These are phyloP conservation scores for Lactarius trivialis DNA, from an alignment of 768 basidiomycete genomes.

Conservation along the genomic window DNA sequence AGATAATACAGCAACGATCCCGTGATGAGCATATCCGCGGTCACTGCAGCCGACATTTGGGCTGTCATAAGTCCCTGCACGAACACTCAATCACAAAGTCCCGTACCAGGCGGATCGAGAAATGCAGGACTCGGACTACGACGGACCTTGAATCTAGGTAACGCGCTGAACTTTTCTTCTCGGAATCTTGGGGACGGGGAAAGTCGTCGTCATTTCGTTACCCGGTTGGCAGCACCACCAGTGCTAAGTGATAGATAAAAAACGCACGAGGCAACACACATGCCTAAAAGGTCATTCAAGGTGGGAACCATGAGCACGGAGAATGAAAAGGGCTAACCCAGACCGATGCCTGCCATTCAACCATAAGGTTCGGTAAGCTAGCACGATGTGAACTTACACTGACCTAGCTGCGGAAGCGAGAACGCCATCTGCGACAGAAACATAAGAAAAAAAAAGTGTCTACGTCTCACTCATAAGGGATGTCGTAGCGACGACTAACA, in stretches of 20 bases:
- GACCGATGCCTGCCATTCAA: constrained; percentile 1
- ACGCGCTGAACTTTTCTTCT: background rate
- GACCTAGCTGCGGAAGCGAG: constrained; percentile 5
- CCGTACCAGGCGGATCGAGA: too few relatives aligned
- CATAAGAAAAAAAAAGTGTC: background rate
- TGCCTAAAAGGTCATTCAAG: background rate
- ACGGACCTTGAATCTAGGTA: background rate
- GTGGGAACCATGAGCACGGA: background rate
- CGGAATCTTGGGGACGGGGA: background rate
- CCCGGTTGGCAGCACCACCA: background rate
- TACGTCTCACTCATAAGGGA: background rate
- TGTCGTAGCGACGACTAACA: background rate
- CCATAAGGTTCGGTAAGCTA: background rate
- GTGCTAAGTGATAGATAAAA: background rate
- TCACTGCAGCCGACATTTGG: background rate
- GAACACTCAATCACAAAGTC: background rate
- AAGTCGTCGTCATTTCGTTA: background rate
- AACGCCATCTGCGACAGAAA: background rate
- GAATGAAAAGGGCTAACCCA: background rate
- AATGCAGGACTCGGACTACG: too few relatives aligned
- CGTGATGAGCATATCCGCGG: constrained; percentile 8
- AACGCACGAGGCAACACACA: constrained; percentile 1
- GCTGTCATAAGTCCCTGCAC: background rate
- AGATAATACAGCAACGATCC: constrained; percentile 15
- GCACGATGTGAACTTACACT: background rate